phyloP scores from a whole-genome alignment of 2,329 filamentous ascomycete species.

The Fusarium torreyae region DNA sequence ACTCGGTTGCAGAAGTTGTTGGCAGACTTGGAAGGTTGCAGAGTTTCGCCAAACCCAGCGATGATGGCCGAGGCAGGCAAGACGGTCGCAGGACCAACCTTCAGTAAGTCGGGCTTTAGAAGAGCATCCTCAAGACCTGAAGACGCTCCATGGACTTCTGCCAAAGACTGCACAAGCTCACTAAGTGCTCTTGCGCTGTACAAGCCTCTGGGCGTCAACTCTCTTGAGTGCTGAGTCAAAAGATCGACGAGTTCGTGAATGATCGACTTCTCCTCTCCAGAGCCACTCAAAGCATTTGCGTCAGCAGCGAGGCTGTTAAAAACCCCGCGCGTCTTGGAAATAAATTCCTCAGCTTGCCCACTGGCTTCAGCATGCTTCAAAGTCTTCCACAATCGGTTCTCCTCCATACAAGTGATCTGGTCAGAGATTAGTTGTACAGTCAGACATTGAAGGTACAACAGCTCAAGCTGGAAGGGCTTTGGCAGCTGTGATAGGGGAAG shows the following conservation, averaged over 20 bases:
- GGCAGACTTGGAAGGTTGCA: conserved; percentile 64
- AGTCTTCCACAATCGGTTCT: conserved; percentile 64
- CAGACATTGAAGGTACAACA: conserved; percentile 67
- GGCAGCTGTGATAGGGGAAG: conserved; percentile 59
- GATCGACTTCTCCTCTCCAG: conserved; percentile 55
- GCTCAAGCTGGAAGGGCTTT: conserved; percentile 61
- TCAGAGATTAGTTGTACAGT: conserved; percentile 68
- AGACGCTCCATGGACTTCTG: conserved; percentile 64
- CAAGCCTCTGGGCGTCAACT: conserved; percentile 61
- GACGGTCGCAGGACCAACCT: conserved; percentile 61
- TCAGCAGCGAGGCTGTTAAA: conserved; percentile 55
- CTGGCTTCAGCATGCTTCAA: conserved; percentile 56
- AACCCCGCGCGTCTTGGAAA: conserved; percentile 58
- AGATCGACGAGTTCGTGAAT: conserved; percentile 61
- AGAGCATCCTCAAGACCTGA: conserved; percentile 64
- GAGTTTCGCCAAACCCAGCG: conserved; percentile 65
- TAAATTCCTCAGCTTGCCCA: conserved; percentile 60
- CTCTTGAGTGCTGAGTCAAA: conserved; percentile 61
- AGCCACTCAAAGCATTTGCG: conserved; percentile 58
- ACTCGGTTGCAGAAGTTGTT: conserved; percentile 72
- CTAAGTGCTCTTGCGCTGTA: conserved; percentile 69
- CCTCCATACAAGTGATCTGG: conserved; percentile 64
- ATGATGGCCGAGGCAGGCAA: conserved; percentile 67
- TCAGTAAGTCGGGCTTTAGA: conserved; percentile 62
- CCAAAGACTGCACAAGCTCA: conserved; percentile 64